Conservation (phyloP, 495 filamentous ascomycete genomes). For the Pyrenopolyporus hunteri region DNA sequence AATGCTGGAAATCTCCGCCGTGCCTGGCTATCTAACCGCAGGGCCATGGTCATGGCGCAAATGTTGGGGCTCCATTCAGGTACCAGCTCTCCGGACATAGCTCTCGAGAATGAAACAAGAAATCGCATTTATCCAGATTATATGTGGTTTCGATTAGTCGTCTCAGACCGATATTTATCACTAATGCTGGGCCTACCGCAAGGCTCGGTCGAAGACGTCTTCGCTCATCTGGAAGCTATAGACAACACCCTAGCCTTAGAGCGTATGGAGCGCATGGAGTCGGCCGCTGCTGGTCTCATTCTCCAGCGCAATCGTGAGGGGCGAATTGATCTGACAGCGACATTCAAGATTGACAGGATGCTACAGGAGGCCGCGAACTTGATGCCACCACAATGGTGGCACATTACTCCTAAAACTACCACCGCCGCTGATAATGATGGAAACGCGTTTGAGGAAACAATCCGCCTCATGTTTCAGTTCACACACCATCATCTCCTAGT, state of each 20-base stretch:
- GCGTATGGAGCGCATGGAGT: constrained; percentile 42
- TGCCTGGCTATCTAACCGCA: constrained; percentile 49
- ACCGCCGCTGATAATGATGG: constrained; percentile 4
- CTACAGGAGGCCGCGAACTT: constrained; percentile 40
- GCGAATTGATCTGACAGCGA: constrained; percentile 21
- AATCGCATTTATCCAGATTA: constrained; percentile 26
- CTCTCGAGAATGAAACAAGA: constrained; percentile 8
- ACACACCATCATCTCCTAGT: constrained; percentile 43
- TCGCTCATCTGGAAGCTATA: constrained; percentile 30
- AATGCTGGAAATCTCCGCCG: constrained; percentile 55
- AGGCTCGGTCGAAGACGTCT: constrained; percentile 24
- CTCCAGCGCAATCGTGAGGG: constrained; percentile 38
- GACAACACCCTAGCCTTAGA: constrained; percentile 32
- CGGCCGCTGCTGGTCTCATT: constrained; percentile 33
- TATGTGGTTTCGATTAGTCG: constrained; percentile 46
- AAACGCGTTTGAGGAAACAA: constrained; percentile 25
- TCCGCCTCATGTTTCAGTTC: constrained; percentile 44
- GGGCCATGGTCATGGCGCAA: constrained; percentile 53
- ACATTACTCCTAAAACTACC: constrained; percentile 17
- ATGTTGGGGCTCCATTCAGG: constrained; percentile 53
- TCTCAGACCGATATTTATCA: constrained; percentile 43
- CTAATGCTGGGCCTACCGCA: constrained; percentile 47
- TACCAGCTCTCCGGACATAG: not conserved
- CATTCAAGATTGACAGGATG: constrained; percentile 40
- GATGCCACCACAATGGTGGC: constrained; percentile 48